Evolutionary conservation across 371 early-diverging fungal genomes (phyloP).

Genomic region (Mortierella sp.): DNA sequence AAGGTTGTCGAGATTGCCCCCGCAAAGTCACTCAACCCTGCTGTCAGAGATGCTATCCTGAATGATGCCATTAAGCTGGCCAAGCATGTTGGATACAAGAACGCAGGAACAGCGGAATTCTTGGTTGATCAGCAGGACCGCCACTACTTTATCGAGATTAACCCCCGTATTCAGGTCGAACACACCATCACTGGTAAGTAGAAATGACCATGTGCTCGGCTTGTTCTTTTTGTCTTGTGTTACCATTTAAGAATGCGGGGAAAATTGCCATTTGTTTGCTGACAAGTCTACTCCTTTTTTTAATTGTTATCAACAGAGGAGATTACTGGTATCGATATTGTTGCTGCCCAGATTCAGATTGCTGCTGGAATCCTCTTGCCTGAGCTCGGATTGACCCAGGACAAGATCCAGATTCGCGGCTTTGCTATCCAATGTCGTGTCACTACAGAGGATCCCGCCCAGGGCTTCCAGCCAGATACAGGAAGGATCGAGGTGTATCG

Average conservation of each 20-base stretch:
- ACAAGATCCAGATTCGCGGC: conserved; percentile 83
- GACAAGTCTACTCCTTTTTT: background rate
- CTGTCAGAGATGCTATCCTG: conserved; percentile 85
- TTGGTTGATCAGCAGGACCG: conserved; percentile 89
- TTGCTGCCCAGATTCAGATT: conserved; percentile 93
- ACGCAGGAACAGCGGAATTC: conserved; percentile 99
- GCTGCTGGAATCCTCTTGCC: conserved; percentile 88
- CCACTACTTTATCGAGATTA: conserved; percentile 98
- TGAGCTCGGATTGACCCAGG: conserved; percentile 89
- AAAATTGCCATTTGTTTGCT: background rate
- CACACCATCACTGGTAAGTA: conserved; percentile 84
- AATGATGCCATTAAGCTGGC: conserved; percentile 95
- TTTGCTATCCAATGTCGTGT: conserved; percentile 97
- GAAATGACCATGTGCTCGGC: background rate
- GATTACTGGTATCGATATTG: conserved; percentile 95
- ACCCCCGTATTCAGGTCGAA: conserved; percentile 95
- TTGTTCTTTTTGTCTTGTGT: background rate
- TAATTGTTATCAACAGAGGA: conserved; percentile 78
- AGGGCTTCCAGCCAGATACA: conserved; percentile 95
- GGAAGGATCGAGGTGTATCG: conserved; percentile 95
- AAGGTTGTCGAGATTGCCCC: conserved; percentile 98
- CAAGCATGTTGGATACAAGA: conserved; percentile 90
- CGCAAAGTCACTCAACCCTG: conserved; percentile 63
- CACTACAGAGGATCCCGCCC: conserved; percentile 93
- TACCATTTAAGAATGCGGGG: background rate